Evolutionary conservation across 192 early-diverging fungal genomes (phyloP).

Genomic region (Podila verticillata): DNA sequence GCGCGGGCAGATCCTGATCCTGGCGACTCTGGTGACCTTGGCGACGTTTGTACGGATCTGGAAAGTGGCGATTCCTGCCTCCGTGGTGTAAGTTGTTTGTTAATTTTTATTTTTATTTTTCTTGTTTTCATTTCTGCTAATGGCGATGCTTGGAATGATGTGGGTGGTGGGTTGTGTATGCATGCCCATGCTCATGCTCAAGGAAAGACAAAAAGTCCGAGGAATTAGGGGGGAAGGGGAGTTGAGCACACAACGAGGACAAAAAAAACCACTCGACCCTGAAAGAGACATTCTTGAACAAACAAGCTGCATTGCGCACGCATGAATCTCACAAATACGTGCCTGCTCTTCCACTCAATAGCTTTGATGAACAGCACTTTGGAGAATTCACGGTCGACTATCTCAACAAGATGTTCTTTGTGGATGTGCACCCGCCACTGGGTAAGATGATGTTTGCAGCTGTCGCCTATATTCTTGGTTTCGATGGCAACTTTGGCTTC

Average conservation of each 20-base stretch:
- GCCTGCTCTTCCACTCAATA: slow-evolving; percentile 17
- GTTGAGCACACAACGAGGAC: too few relatives aligned
- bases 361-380: slow-evolving; percentile 97
- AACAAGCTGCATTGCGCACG: too few relatives aligned
- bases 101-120: background rate
- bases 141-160: background rate
- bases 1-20: slow-evolving; percentile 5
- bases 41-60: slow-evolving; percentile 51
- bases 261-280: too few relatives aligned
- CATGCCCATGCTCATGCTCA: too few relatives aligned
- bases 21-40: background rate
- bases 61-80: slow-evolving; percentile 52
- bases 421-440: slow-evolving; percentile 95
- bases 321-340: background rate
- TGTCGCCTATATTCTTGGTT: slow-evolving; percentile 80
- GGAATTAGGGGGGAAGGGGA: too few relatives aligned
- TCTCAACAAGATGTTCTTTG: slow-evolving; percentile 83
- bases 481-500: slow-evolving; percentile 92
- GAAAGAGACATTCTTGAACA: too few relatives aligned
- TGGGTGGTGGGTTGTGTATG: too few relatives aligned
- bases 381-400: slow-evolving; percentile 92
- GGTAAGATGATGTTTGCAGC: slow-evolving; percentile 88
- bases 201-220: too few relatives aligned
- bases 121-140: background rate
- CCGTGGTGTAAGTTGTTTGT: slow-evolving; percentile 50